Conservation (phyloP, 192 early-diverging fungal genomes). For the Rhizophlyctis rosea region DNA sequence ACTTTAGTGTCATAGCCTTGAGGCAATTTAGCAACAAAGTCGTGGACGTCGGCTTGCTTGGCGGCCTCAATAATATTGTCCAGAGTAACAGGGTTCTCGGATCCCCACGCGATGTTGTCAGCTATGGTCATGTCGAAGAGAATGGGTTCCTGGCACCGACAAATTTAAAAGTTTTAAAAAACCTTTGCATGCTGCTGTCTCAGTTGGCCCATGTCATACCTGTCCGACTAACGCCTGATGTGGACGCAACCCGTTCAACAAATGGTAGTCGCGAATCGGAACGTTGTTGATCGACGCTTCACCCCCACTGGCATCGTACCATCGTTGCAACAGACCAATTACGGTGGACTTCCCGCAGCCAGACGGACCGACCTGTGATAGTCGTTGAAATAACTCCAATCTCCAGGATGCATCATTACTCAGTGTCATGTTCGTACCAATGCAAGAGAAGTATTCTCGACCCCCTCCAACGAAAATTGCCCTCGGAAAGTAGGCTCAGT, state of each 20-base stretch:
- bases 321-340: constrained; percentile 61
- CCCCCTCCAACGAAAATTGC: neutral
- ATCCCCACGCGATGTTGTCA: constrained; percentile 90
- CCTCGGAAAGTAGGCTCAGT: neutral
- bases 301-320: constrained; percentile 68
- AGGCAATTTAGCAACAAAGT: constrained; percentile 68
- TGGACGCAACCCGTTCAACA: constrained; percentile 17
- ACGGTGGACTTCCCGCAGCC: constrained; percentile 68
- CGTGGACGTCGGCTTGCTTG: constrained; percentile 68
- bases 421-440: neutral
- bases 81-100: constrained; percentile 36
- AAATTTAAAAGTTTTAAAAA: neutral
- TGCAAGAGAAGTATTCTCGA: neutral
- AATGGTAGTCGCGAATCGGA: constrained; percentile 67
- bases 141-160: constrained; percentile 89
- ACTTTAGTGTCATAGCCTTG: constrained; percentile 33
- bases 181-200: constrained; percentile 57
- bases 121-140: constrained; percentile 90
- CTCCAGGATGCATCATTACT: neutral
- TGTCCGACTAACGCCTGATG: constrained; percentile 54
- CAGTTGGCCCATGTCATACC: constrained; percentile 77
- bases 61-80: constrained; percentile 57
- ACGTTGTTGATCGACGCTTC: constrained; percentile 55
- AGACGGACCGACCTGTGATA: constrained; percentile 74
- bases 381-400: neutral